These are phyloP conservation scores for Ziziphus jujuba DNA, from an alignment of 306 rosid species.

Conservation along the genomic window DNA sequence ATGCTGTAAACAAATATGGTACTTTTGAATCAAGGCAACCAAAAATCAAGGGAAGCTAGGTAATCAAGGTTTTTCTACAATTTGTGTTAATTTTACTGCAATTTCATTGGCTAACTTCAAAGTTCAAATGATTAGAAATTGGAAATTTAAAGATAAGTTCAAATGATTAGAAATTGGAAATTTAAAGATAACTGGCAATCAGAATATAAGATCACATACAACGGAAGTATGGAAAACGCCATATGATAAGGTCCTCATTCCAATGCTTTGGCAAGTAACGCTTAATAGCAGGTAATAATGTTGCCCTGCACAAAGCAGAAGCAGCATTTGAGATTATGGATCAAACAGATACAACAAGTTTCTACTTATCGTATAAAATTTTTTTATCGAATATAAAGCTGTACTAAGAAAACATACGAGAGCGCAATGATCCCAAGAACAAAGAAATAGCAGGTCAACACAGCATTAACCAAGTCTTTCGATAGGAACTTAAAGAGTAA, in stretches of 20 bases:
- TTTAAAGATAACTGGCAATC: background rate
- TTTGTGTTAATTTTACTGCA: background rate
- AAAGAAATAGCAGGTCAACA: conserved; percentile 89
- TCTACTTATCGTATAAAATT: background rate
- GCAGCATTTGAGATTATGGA: conserved; percentile 16
- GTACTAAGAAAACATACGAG: conserved; percentile 60
- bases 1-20: background rate
- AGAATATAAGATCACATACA: conserved; percentile 51
- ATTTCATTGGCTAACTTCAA: background rate
- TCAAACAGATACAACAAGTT: conserved; percentile 7
- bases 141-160: no score
- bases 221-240: conserved; percentile 86
- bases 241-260: conserved; percentile 61
- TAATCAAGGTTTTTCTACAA: background rate
- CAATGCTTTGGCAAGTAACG: conserved; percentile 76
- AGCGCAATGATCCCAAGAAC: conserved; percentile 97
- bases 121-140: no score
- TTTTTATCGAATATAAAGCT: background rate
- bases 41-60: background rate
- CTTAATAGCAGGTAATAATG: conserved; percentile 79
- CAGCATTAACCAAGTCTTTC: conserved; percentile 98
- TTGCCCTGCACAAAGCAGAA: conserved; percentile 67
- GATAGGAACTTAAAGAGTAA: conserved; percentile 95
- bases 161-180: background rate
- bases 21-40: background rate